Evolutionary conservation across 768 basidiomycete species (phyloP), one percentile per base, ranked within the genome.

Genomic region (Collybiopsis luxurians): DNA sequence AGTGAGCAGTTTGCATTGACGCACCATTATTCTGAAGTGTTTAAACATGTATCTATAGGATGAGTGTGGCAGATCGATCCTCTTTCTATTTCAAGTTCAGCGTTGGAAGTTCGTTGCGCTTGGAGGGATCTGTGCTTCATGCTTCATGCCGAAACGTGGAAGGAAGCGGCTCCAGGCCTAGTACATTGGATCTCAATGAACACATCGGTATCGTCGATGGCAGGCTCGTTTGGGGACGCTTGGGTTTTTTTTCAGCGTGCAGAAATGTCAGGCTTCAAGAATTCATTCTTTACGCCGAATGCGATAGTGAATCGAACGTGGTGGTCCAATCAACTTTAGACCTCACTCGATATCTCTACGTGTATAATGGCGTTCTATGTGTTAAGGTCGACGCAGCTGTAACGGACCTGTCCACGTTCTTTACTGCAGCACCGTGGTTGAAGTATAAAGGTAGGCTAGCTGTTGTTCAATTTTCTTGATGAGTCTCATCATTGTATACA

Each of bases 361-460:
- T n/a, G 17, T 27, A 45, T 21, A 23, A 36, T 24, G 53, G 53
- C 24, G 11, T 19, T 1, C 53, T 55, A 13, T 40, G 31, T 23
- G 27, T 55, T 4, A 44, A 44, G 30, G 53, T 55, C 11, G 42
- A 40, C 0, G 23, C 19, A 17, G 26, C 5, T 23, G 43, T 9
- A 13, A 13, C 53, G 19, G 53, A 55, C 15, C 12, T 55, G 24
- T 45, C 53, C 24, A 46, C 13, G 17, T 34, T 55, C 7, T 44
- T 55, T 26, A 55, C 39, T 27, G 53, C 45, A 46, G 43, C 53
- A 9, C 42, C 13, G 7, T 55, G 53, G 53, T 44, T 55, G 53
- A 55, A 55, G 44, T 46, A 45, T 24, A 55, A 46, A 23, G 53
- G 31, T 34, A 13, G 13, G 31, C 6, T 34, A n/a, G n/a, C n/a